These are phyloP conservation scores for Pyrenophora tritici-repentis DNA, from an alignment of 2,329 filamentous ascomycete species.

Conservation along the genomic window DNA sequence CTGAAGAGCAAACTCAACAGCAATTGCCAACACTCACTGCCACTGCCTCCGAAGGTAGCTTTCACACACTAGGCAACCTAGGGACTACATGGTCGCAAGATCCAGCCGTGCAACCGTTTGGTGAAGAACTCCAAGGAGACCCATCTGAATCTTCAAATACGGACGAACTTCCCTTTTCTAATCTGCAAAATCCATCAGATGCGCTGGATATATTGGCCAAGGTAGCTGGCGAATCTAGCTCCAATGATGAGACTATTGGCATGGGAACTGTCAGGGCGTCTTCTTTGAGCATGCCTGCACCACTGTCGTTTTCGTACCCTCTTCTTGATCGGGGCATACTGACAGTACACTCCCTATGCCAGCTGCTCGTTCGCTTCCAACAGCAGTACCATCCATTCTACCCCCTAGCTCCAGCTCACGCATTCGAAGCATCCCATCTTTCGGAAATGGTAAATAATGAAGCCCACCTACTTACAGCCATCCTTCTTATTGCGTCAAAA, in stretches of 20 bases:
- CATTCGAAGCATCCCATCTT: slow-evolving; percentile 61
- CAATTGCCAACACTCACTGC: slow-evolving; percentile 32
- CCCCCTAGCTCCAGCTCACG: slow-evolving; percentile 66
- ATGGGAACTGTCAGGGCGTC: slow-evolving; percentile 16
- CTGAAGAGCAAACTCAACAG: slow-evolving; percentile 9
- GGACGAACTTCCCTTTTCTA: slow-evolving; percentile 47
- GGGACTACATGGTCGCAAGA: slow-evolving; percentile 46
- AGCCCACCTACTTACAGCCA: slow-evolving; percentile 70
- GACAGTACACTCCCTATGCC: slow-evolving; percentile 54
- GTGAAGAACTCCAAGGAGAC: slow-evolving; percentile 29
- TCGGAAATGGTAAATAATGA: slow-evolving; percentile 64
- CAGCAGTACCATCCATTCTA: slow-evolving; percentile 72
- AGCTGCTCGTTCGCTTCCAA: slow-evolving; percentile 63
- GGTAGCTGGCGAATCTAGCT: slow-evolving; percentile 49
- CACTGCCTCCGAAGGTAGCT: slow-evolving; percentile 42
- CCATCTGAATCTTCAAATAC: slow-evolving; percentile 40
- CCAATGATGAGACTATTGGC: slow-evolving; percentile 27
- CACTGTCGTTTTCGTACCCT: slow-evolving; percentile 51
- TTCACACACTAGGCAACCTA: slow-evolving; percentile 45
- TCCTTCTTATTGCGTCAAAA: slow-evolving; percentile 72
- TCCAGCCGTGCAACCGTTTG: slow-evolving; percentile 20
- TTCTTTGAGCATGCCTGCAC: slow-evolving; percentile 21
- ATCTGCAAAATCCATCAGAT: slow-evolving; percentile 56
- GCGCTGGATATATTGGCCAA: slow-evolving; percentile 55
- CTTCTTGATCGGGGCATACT: slow-evolving; percentile 50